These are phyloP conservation scores for Penicillium ochrochloron DNA, from an alignment of 495 filamentous ascomycete genomes.

Conservation along the genomic window DNA sequence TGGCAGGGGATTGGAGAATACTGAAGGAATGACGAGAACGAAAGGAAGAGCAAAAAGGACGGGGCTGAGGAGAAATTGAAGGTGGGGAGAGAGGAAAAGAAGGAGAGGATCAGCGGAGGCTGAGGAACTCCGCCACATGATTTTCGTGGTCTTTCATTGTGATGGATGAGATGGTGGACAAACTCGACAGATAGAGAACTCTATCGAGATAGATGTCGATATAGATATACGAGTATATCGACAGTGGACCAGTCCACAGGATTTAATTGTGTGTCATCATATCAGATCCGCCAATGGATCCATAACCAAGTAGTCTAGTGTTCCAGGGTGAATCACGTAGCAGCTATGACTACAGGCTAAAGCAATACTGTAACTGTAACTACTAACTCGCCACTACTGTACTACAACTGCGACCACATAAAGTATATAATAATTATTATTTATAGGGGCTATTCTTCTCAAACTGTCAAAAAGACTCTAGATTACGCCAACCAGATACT, in stretches of 20 bases:
- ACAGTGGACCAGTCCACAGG: not conserved
- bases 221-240: not conserved
- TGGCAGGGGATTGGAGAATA: not conserved
- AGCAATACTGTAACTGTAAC: too few species aligned
- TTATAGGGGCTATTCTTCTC: too few species aligned
- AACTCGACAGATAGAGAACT: not conserved
- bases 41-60: slow-evolving; percentile 9
- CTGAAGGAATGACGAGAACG: not conserved
- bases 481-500: not conserved
- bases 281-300: not conserved
- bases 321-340: not conserved
- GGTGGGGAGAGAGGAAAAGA: slow-evolving; percentile 29
- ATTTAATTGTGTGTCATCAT: not conserved
- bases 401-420: too few species aligned
- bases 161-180: not conserved
- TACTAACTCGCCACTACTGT: too few species aligned
- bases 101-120: slow-evolving; percentile 31
- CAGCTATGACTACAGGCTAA: not conserved
- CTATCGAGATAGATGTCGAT: not conserved
- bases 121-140: slow-evolving; percentile 27
- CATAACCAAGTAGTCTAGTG: not conserved
- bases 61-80: slow-evolving; percentile 23
- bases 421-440: too few species aligned
- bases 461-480: not conserved
- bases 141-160: slow-evolving; percentile 15